Evolutionary conservation across 345 rosid genomes (phyloP), one percentile per base, ranked within the genome.

Genomic region (Citrus trifoliata): DNA sequence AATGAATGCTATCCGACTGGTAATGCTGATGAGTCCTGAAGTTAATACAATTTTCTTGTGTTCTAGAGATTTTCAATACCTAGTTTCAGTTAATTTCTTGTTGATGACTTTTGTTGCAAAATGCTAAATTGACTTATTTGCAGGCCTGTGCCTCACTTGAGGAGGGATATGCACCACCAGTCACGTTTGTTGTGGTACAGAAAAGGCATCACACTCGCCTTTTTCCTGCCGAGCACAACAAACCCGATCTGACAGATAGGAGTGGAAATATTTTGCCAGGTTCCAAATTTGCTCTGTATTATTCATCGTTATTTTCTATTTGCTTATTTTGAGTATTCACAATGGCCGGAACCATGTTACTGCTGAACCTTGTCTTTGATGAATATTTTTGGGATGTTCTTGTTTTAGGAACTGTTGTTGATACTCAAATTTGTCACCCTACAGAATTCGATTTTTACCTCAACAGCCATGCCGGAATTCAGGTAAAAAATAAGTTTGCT

Each of bases 201-300:
- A 93, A 95, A 75, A 80, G 95, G 80, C 98, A 92, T 66, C 97
- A 93, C 70, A 95, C 97, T 0, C 93, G 97, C 32, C 73, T 95
- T 32, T 93, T 92, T 69, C 93, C 98, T 27, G 82, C 78, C 27
- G 80, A 89, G 6, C 84, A 90, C 16, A 64, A 19, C 9, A 76
- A 60, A 3, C 84, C 83, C 5, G 35, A 58, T 3, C 38, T 5
- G 40, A 82, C 78, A 0, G 96, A 92, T 71, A 90, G 0, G 83
- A 93, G 95, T 79, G 97, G 96, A 65, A 95, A 95, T 60, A 85
- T 95, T 16, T 80, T 69, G 0, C 93, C 99, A 60, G 99, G 98
- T 95, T 77, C 32, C 14, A 13, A 27, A 5, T 9, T 58, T 27
- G 21, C 42, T 70, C 53, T 21, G 30, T 40, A 28, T 6, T 22